Percentiles rank a stretch among this genome's conserved stretches.
Conservation (phyloP, 805 yeast species). For the Zygotorulaspora danielsina region DNA sequence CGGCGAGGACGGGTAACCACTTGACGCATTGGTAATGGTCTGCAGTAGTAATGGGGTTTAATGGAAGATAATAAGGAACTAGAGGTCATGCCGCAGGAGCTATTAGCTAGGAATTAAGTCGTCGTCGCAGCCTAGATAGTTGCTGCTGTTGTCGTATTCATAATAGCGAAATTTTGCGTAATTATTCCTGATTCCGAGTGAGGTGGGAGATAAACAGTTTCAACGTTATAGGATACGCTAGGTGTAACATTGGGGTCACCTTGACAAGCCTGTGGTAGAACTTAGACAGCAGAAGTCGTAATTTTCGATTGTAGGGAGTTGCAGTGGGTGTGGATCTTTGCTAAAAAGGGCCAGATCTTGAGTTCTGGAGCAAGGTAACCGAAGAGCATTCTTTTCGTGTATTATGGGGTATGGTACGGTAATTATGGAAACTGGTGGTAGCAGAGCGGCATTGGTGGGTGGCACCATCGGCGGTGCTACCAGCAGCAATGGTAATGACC, state of each 20-base stretch:
- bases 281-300: too few relatives aligned
- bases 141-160: not conserved
- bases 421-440: slow-evolving; percentile 8
- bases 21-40: too few relatives aligned
- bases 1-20: not conserved
- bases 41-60: not conserved
- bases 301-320: too few relatives aligned
- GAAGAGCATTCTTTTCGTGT: too few relatives aligned
- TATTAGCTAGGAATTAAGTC: not conserved
- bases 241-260: not conserved
- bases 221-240: not conserved
- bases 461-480: not conserved
- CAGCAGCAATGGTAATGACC: not conserved
- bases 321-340: not conserved
- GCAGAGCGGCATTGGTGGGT: not conserved
- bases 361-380: not conserved
- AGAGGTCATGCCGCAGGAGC: not conserved
- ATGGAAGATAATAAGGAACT: not conserved
- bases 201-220: not conserved
- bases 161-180: too few relatives aligned
- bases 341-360: not conserved
- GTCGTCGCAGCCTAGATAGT: not conserved
- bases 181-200: not conserved
- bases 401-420: slow-evolving; percentile 13
- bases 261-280: too few relatives aligned